phyloP scores from a whole-genome alignment of 352 stramenopile genomes.

The Phytophthora sojae region DNA sequence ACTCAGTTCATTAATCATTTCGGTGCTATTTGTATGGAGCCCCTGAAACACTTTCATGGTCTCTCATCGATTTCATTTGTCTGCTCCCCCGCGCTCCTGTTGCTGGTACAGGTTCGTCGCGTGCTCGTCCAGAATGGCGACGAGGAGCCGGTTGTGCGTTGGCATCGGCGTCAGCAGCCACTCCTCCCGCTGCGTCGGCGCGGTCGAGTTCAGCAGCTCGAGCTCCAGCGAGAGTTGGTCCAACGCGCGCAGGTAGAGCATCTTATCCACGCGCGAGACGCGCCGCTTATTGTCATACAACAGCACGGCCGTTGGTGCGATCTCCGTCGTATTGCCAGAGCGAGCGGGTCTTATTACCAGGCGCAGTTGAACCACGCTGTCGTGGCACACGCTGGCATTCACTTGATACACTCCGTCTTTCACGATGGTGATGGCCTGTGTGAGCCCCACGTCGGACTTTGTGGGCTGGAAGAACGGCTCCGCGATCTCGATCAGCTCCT shows the following conservation, averaged over 20 bases:
- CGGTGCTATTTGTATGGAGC: neutral
- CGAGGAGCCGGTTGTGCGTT: constrained; percentile 37
- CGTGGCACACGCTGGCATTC: constrained; percentile 51
- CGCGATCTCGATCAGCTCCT: constrained; percentile 32
- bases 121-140: constrained; percentile 40
- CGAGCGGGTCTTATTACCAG: constrained; percentile 21
- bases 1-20: neutral
- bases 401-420: constrained; percentile 54
- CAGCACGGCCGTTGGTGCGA: constrained; percentile 41
- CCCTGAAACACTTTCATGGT: neutral
- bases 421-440: constrained; percentile 23
- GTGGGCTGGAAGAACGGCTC: constrained; percentile 29
- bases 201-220: constrained; percentile 7
- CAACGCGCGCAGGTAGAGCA: constrained; percentile 35
- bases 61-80: too few species aligned
- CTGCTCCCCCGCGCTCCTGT: too few species aligned
- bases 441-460: constrained; percentile 12
- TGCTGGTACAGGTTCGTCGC: constrained; percentile 4
- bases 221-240: constrained; percentile 45
- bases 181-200: constrained; percentile 8
- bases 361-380: constrained; percentile 31
- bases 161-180: constrained; percentile 43
- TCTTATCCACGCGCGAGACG: constrained; percentile 45
- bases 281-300: constrained; percentile 53
- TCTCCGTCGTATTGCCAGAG: constrained; percentile 13